A percentile compares a stretch with the other conserved stretches of the same genome.
These are phyloP conservation scores for Fusarium napiforme DNA, from an alignment of 2,329 filamentous ascomycete genomes.

Conservation along the genomic window DNA sequence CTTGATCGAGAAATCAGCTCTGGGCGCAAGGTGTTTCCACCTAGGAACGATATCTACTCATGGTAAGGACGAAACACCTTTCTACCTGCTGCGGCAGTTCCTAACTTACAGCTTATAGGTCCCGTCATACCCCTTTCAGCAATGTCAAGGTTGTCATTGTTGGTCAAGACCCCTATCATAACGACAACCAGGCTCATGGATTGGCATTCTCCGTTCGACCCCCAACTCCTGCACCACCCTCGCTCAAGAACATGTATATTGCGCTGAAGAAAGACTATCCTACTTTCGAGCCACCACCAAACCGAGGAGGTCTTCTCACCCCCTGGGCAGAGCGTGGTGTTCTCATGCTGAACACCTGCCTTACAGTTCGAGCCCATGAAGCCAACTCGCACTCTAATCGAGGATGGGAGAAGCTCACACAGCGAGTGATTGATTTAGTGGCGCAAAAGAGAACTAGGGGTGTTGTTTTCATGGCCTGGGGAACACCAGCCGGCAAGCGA, in stretches of 20 bases:
- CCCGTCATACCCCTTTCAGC: slow-evolving; percentile 88
- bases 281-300: slow-evolving; percentile 77
- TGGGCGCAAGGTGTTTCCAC: slow-evolving; percentile 86
- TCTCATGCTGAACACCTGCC: slow-evolving; percentile 90
- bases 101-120: slow-evolving; percentile 68
- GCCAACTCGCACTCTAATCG: slow-evolving; percentile 86
- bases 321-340: slow-evolving; percentile 96
- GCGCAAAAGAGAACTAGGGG: slow-evolving; percentile 79
- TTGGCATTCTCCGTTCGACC: slow-evolving; percentile 95
- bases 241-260: slow-evolving; percentile 92
- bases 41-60: slow-evolving; percentile 89
- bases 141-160: slow-evolving; percentile 92
- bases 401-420: slow-evolving; percentile 94
- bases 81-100: not conserved
- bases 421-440: slow-evolving; percentile 89
- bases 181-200: slow-evolving; percentile 93
- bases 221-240: slow-evolving; percentile 88
- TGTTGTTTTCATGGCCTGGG: slow-evolving; percentile 97
- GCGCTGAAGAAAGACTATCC: slow-evolving; percentile 91
- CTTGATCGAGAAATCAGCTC: slow-evolving; percentile 79
- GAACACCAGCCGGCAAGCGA: slow-evolving; percentile 82
- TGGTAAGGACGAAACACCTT: slow-evolving; percentile 69
- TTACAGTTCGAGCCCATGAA: slow-evolving; percentile 91
- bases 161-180: slow-evolving; percentile 98
- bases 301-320: slow-evolving; percentile 83